phyloP scores from a whole-genome alignment of 768 basidiomycete genomes.

The Suillus brevipes region DNA sequence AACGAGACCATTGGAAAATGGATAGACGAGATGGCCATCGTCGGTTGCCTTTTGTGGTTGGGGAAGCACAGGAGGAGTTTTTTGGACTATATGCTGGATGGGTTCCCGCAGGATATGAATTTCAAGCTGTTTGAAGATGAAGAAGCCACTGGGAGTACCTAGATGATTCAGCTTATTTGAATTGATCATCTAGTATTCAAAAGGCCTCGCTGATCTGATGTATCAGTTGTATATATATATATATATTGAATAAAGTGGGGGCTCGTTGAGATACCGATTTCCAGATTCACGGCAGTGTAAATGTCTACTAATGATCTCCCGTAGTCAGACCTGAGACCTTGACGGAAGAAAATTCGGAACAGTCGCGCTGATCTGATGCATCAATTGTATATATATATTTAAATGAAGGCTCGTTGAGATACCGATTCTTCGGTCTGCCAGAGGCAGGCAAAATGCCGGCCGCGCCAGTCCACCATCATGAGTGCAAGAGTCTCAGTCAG shows the following conservation, averaged over 20 bases:
- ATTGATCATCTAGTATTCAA: neutral
- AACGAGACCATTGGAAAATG: neutral
- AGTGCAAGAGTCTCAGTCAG: too few relatives aligned
- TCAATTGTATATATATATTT: too few relatives aligned
- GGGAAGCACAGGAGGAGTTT: constrained; percentile 10
- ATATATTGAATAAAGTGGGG: neutral
- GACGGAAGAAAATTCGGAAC: too few relatives aligned
- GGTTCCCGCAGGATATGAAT: neutral
- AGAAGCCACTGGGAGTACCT: neutral
- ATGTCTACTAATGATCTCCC: too few relatives aligned
- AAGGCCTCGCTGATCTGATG: neutral
- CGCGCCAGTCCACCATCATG: too few relatives aligned
- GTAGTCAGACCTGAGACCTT: too few relatives aligned
- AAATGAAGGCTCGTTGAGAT: too few relatives aligned
- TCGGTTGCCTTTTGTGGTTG: constrained; percentile 10
- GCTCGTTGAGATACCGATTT: neutral
- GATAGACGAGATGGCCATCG: constrained; percentile 10
- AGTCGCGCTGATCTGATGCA: too few relatives aligned
- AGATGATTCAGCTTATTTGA: neutral
- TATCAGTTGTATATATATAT: neutral
- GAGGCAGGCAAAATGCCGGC: too few relatives aligned
- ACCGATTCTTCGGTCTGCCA: too few relatives aligned
- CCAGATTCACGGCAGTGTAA: too few relatives aligned
- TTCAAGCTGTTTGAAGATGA: constrained; percentile 6
- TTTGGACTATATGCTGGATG: neutral